phyloP scores from a whole-genome alignment of 2,329 filamentous ascomycete genomes.

The Colletotrichum sublineola region DNA sequence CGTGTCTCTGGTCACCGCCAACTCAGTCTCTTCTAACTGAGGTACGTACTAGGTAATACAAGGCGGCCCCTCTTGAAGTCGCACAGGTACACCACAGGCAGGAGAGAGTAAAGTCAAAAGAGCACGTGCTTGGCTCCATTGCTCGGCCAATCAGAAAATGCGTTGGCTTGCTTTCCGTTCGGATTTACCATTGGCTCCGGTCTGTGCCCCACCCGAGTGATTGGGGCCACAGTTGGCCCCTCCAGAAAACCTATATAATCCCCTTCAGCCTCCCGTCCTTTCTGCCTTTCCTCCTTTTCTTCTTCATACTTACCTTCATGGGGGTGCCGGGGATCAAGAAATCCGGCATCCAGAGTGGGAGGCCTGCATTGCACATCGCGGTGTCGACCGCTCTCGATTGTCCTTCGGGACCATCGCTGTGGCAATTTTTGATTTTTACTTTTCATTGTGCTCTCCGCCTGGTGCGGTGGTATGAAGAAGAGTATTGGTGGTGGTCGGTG shows the following conservation, averaged over 20 bases:
- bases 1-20: not conserved
- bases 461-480: conserved; percentile 44
- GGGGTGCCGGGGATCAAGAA: conserved; percentile 59
- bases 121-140: not conserved
- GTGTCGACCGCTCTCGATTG: conserved; percentile 43
- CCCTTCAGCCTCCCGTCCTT: conserved; percentile 14
- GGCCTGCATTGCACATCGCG: conserved; percentile 66
- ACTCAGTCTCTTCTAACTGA: not conserved
- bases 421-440: conserved; percentile 46
- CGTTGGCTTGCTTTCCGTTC: not conserved
- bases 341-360: conserved; percentile 56
- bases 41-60: no score
- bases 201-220: conserved; percentile 11
- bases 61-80: no score
- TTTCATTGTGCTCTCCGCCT: conserved; percentile 41
- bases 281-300: conserved; percentile 42
- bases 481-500: not conserved
- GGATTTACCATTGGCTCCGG: not conserved
- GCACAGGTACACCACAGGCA: not conserved
- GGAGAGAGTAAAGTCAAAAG: not conserved
- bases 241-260: conserved; percentile 50
- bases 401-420: conserved; percentile 44
- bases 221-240: conserved; percentile 9
- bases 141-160: conserved; percentile 1
- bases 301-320: conserved; percentile 67